Percentiles rank a stretch among this genome's conserved stretches.
These are phyloP conservation scores for Lepidium didymum DNA, from an alignment of 345 rosid species.

Conservation along the genomic window DNA sequence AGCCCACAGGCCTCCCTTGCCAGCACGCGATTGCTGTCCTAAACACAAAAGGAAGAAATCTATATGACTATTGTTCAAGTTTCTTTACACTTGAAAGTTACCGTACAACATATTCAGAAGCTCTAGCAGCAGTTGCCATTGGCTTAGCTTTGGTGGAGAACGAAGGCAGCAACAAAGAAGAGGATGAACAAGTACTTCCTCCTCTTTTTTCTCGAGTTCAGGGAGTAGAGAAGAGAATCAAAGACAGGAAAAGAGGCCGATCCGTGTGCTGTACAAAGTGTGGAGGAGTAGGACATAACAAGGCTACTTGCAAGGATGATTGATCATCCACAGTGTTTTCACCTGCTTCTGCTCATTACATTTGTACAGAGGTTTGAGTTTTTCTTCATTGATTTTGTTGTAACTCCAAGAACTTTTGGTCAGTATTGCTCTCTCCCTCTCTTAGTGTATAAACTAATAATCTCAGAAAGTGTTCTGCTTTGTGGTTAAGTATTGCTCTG, in stretches of 20 bases:
- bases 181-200: slow-evolving; percentile 48
- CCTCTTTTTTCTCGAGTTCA: slow-evolving; percentile 56
- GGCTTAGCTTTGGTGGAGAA: slow-evolving; percentile 1
- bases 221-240: slow-evolving; percentile 38
- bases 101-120: slow-evolving; percentile 43
- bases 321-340: slow-evolving; percentile 5
- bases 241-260: slow-evolving; percentile 38
- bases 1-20: slow-evolving; percentile 66
- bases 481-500: background rate
- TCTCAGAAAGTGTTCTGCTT: background rate
- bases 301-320: slow-evolving; percentile 64
- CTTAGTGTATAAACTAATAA: slow-evolving; percentile 9
- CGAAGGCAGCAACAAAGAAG: slow-evolving; percentile 28
- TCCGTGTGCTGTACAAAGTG: slow-evolving; percentile 64
- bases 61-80: slow-evolving; percentile 60
- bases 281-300: slow-evolving; percentile 80
- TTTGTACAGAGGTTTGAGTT: slow-evolving; percentile 18
- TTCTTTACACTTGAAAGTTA: slow-evolving; percentile 54
- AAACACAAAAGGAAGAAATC: slow-evolving; percentile 38
- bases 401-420: background rate
- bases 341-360: slow-evolving; percentile 6
- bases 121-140: slow-evolving; percentile 36
- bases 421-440: background rate
- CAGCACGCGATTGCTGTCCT: slow-evolving; percentile 77
- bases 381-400: slow-evolving; percentile 10